Evolutionary conservation across 371 early-diverging fungal genomes (phyloP), one percentile per base, ranked within the genome.

Genomic region (Globomyces sp.): DNA sequence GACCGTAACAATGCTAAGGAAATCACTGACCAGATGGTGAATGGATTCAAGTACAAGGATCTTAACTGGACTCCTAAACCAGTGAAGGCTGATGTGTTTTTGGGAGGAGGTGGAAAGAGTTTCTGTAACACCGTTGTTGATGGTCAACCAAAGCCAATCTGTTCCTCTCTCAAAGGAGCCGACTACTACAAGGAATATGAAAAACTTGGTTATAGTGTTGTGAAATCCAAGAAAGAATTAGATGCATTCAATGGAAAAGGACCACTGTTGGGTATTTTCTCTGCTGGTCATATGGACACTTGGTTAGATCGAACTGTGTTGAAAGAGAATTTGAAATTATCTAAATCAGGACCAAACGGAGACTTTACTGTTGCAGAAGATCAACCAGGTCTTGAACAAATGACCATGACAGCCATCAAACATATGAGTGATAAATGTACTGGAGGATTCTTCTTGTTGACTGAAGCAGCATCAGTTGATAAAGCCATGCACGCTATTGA

Each of bases 391-490:
- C 71, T 88, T 42, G 77, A 82, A 49, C 82, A 85, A 45, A 90
- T 90, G 90, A 86, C 86, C n/a, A 37, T 85, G 71, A 82, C 82
- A 76, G 87, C 87, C 46, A 75, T 75, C 66, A 62, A 75, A 41
- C 47, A 67, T 59, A 65, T 72, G 66, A 69, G 69, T 58, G 58
- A 53, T 68, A 80, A 84, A 71, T 86, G 86, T 71, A 74, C 82
- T 13, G 83, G 85, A 69, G 88, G 88, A 67, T 89, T 82, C 77
- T 90, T 87, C 79, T 71, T 89, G 70, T 85, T 90, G 89, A 82
- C 85, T 58, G 90, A 90, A 76, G 90, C 87, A 59, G 90, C 89
- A 52, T 84, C 86, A 41, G 80, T 88, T 62, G 90, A 90, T 77
- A 88, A 88, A 75, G 71, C 78, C 75, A 81, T 88, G 75, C 89